Evolutionary conservation across 768 basidiomycete species (phyloP).

Genomic region (Neoboletus subvelutipes): DNA sequence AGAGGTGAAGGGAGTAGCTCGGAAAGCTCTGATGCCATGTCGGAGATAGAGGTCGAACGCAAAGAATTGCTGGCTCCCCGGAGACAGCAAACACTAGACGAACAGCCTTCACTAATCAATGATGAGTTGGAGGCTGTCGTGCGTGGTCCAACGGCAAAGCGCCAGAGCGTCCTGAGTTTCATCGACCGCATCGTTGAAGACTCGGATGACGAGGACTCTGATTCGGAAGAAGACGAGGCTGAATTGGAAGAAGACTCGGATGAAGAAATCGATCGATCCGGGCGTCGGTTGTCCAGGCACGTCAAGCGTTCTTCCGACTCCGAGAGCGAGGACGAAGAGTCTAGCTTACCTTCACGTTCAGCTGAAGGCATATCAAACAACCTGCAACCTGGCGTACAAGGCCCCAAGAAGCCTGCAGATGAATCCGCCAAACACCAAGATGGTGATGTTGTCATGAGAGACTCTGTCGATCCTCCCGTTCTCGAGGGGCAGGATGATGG

Average conservation of each 20-base stretch:
- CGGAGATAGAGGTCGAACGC: conserved; percentile 18
- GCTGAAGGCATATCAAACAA: conserved; percentile 36
- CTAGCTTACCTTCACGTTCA: conserved; percentile 13
- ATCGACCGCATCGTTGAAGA: conserved; percentile 31
- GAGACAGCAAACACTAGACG: neutral
- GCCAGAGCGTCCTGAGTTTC: conserved; percentile 23
- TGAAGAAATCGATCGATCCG: conserved; percentile 31
- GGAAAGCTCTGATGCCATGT: conserved; percentile 33
- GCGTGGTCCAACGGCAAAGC: conserved; percentile 37
- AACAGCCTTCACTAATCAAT: conserved; percentile 7
- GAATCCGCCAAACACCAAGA: neutral
- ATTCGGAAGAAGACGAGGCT: conserved; percentile 42
- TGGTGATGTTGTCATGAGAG: conserved; percentile 8
- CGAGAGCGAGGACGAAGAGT: conserved; percentile 36
- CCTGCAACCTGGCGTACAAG: conserved; percentile 27
- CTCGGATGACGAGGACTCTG: conserved; percentile 35
- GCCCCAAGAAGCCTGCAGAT: neutral
- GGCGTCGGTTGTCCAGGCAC: conserved; percentile 35
- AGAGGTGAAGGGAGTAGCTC: conserved; percentile 41
- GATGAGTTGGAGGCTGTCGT: conserved; percentile 42
- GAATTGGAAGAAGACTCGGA: conserved; percentile 43
- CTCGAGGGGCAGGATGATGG: conserved; percentile 3
- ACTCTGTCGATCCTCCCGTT: neutral
- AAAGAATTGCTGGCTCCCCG: conserved; percentile 3
- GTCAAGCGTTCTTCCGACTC: conserved; percentile 32